Base-by-base conservation (phyloP, 352 stramenopile genomes). In the Phytopythium kandeliae region DNA sequence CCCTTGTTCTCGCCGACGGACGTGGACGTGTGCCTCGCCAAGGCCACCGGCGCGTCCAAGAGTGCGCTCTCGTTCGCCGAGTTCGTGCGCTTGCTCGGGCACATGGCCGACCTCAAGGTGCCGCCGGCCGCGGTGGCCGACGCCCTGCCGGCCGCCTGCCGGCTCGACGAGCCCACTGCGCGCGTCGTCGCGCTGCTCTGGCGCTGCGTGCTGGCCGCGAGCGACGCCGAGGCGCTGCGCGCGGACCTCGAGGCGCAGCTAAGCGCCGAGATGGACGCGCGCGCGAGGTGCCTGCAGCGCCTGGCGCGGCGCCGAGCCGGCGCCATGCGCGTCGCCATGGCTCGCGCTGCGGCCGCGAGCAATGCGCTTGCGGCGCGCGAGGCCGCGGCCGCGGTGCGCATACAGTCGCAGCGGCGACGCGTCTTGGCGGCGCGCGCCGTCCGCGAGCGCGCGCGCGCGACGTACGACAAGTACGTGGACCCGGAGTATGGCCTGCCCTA, bases 381-480 rank as follows among this genome's bases (percentile, higher is more conserved):
- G 33, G 28, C 28, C 5, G 45, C 25, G 12, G 70, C 67, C 11
- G 62, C 70, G 2, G 54, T 73, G 1, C 44, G 54, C 7, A 41
- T 87, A 1, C 78, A 87, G 53, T 52, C 62, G 0, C 51, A 55
- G 16, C 40, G 52, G 46, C 69, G 74, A 17, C 55, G 48, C 3
- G 35, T 75, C 4, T 44, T 87, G 4, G 71, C 75, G 12, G 67
- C 55, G 22, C 54, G 60, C 15, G 51, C 65, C 48, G 38, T 71
- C n/a, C 58, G 62, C 0, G 31, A 40, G 16, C 53, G 54, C 9
- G 64, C 87, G 5, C 68, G 78, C 36, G 48, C 64, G 22, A 58
- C 61, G 22, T 92, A 90, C 55, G 69, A 85, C 15, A 92, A 92
- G 48, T 88, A 83, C 55, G 49, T 89, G 19, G 78, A 92, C 51